A percentile compares a stretch with the other conserved stretches of the same genome.
Conservation (phyloP, 129 eudicot species). For the Smallanthus sonchifolius region DNA sequence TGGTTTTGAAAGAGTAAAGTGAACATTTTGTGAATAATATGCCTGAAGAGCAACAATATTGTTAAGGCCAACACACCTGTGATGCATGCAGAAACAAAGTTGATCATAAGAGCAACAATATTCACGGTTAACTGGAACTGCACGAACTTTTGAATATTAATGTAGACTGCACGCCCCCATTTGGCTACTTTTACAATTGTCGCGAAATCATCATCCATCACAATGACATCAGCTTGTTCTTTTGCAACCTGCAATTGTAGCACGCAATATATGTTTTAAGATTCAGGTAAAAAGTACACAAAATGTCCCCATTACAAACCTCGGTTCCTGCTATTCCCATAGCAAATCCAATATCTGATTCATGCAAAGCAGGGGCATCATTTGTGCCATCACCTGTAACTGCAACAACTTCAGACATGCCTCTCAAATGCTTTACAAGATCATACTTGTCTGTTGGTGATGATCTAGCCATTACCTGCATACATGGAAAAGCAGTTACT, state of each 20-base stretch:
- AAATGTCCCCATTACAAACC: constrained; percentile 38
- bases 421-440: constrained; percentile 57
- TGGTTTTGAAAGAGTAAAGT: neutral
- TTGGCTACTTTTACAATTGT: constrained; percentile 84
- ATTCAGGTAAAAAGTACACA: neutral
- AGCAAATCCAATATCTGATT: constrained; percentile 88
- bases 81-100: constrained; percentile 84
- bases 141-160: constrained; percentile 87
- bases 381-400: constrained; percentile 96
- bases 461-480: constrained; percentile 93
- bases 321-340: constrained; percentile 97
- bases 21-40: neutral
- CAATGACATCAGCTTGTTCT: constrained; percentile 87
- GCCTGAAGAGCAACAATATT: neutral
- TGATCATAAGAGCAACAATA: constrained; percentile 88
- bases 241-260: constrained; percentile 65
- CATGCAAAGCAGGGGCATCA: constrained; percentile 96
- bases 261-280: neutral
- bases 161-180: constrained; percentile 92
- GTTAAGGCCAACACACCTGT: constrained; percentile 40
- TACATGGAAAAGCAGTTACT: neutral
- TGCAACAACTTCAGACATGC: constrained; percentile 69
- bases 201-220: constrained; percentile 82
- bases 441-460: constrained; percentile 78
- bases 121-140: constrained; percentile 91